These are phyloP conservation scores for Pseudopyrenochaeta lycopersici DNA, from an alignment of 2,329 filamentous ascomycete species.

Conservation along the genomic window DNA sequence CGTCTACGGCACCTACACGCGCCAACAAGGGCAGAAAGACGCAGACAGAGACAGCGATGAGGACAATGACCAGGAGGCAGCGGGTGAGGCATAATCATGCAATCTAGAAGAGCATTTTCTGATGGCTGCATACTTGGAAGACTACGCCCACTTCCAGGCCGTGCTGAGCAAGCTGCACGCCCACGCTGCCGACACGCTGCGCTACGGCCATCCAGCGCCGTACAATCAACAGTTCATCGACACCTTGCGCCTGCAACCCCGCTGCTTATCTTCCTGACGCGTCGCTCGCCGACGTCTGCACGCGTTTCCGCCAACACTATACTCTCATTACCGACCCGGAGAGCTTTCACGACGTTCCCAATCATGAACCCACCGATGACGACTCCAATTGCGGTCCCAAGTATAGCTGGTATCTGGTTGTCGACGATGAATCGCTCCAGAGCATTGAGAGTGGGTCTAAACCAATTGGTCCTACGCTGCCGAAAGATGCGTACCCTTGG, in stretches of 20 bases:
- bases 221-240: slow-evolving; percentile 13
- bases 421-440: slow-evolving; percentile 10
- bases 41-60: background rate
- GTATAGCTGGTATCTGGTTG: slow-evolving; percentile 5
- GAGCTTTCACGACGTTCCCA: background rate
- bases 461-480: slow-evolving; percentile 6
- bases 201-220: slow-evolving; percentile 6
- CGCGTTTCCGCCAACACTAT: slow-evolving; percentile 9
- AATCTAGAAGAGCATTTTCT: background rate
- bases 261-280: slow-evolving; percentile 10
- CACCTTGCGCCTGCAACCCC: slow-evolving; percentile 3
- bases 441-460: slow-evolving; percentile 10
- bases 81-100: background rate
- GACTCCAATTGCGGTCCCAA: slow-evolving; percentile 6
- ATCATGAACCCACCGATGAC: background rate
- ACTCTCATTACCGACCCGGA: background rate
- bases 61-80: background rate
- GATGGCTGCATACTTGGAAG: background rate
- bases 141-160: slow-evolving; percentile 5
- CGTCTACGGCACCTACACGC: slow-evolving; percentile 8
- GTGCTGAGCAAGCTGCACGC: slow-evolving; percentile 9
- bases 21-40: background rate
- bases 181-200: slow-evolving; percentile 6
- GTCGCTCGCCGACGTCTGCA: slow-evolving; percentile 9
- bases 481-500: background rate